A percentile compares a stretch with the other conserved stretches of the same genome.
Evolutionary conservation across 2,329 filamentous ascomycete genomes (phyloP).

Genomic region (Fusarium mundagurra): DNA sequence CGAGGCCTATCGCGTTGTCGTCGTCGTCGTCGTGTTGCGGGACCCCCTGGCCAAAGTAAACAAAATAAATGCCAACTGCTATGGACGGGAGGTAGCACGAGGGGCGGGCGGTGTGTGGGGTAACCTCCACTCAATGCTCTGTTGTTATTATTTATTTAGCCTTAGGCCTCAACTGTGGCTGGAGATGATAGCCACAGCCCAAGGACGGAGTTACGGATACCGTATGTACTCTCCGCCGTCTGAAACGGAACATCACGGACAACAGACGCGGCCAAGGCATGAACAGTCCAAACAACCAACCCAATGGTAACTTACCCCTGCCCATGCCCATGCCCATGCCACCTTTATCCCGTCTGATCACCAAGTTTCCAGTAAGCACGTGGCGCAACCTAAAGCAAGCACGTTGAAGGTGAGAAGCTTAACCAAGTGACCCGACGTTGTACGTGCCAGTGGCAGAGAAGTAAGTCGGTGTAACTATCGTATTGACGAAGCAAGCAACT

Average conservation of each 20-base stretch:
- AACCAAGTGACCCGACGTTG: neutral
- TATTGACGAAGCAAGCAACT: neutral
- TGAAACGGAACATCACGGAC: slow-evolving; percentile 25
- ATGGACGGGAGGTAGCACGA: neutral
- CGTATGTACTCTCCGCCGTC: slow-evolving; percentile 20
- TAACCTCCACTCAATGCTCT: slow-evolving; percentile 8
- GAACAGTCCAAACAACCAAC: slow-evolving; percentile 1
- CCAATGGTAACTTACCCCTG: neutral
- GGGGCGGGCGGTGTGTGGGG: slow-evolving; percentile 24
- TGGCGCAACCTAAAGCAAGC: slow-evolving; percentile 24
- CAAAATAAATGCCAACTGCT: slow-evolving; percentile 41
- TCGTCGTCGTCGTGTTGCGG: slow-evolving; percentile 42
- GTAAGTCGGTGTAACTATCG: neutral
- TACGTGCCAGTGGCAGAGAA: neutral
- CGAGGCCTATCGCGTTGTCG: slow-evolving; percentile 41
- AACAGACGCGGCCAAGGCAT: slow-evolving; percentile 12
- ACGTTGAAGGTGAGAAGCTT: slow-evolving; percentile 27
- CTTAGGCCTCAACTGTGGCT: slow-evolving; percentile 36
- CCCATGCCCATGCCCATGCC: slow-evolving; percentile 1
- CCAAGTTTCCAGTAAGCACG: slow-evolving; percentile 16
- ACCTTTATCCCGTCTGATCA: neutral
- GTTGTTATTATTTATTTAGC: neutral
- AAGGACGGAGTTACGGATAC: neutral
- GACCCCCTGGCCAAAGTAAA: slow-evolving; percentile 43
- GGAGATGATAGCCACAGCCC: neutral